Evolutionary conservation across 1,284 basidiomycete species (phyloP), one percentile per base, ranked within the genome.

Genomic region (Apiotrichum domesticum): DNA sequence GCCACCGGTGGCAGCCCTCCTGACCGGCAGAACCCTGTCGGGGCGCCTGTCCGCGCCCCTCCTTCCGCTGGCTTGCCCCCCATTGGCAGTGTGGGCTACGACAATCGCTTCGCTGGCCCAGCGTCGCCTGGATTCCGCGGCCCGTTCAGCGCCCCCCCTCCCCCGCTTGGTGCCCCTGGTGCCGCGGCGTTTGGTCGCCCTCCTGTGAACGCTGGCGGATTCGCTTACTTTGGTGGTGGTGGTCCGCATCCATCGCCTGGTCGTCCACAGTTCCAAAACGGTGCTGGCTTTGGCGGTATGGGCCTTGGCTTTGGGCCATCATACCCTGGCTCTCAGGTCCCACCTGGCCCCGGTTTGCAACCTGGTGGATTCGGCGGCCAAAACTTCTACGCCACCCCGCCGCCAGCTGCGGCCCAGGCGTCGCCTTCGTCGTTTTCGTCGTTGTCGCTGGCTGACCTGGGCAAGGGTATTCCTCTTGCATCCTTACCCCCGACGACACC

Each of bases 391-490:
- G 46, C 33, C 29, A 52, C 39, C 32, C 54, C 37, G 52, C 54
- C 6, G 47, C 63, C 40, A 29, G 62, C 33, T 56, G 42, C 49
- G 6, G 56, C 46, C 56, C 63, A 57, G 48, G 65, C 63, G 14
- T 71, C 66, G 1, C 71, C 71, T 37, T 69, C 67, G 47, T 69
- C 67, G 21, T 73, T 70, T 59, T 72, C 70, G 9, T 69, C 69
- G 10, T 58, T 67, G 51, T 76, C 64, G 33, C 78, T 63, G 71
- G 85, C 77, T 33, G 90, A 94, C 29, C 84, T 96, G 13, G 94
- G 94, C 48, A 89, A 88, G 69, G 94, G 94, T 15, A 83, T 97
- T 0, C 90, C 93, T 0, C 81, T 98, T 14, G 84, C 87, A 66
- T 79, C 85, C 35, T 85, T 98, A 34, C 86, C 91, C 0, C 77